Evolutionary conservation across 352 stramenopile species (phyloP).

Genomic region (Globisporangium lucens): DNA sequence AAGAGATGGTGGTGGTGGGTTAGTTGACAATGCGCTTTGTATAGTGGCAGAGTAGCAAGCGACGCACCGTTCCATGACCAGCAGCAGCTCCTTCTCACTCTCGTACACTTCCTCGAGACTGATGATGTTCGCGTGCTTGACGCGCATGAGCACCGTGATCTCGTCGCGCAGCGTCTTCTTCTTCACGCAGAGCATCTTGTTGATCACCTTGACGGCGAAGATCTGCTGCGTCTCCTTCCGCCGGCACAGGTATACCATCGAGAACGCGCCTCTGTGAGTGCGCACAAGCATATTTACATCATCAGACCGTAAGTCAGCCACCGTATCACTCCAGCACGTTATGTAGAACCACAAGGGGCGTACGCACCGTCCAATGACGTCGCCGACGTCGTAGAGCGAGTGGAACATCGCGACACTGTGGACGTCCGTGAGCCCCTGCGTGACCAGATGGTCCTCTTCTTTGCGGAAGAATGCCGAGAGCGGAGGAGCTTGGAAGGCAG

Average conservation of each 20-base stretch:
- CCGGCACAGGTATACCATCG: slow-evolving; percentile 82
- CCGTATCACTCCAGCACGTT: background rate
- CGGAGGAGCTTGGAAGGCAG: slow-evolving; percentile 77
- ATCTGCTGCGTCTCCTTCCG: slow-evolving; percentile 78
- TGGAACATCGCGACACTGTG: slow-evolving; percentile 85
- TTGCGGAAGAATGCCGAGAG: slow-evolving; percentile 88
- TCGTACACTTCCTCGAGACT: slow-evolving; percentile 85
- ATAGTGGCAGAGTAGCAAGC: background rate
- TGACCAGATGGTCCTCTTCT: slow-evolving; percentile 81
- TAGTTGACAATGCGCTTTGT: background rate
- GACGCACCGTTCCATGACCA: slow-evolving; percentile 82
- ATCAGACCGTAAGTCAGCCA: background rate
- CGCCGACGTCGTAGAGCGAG: slow-evolving; percentile 85
- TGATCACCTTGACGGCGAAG: slow-evolving; percentile 87
- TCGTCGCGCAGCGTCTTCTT: slow-evolving; percentile 86
- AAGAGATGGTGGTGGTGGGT: background rate
- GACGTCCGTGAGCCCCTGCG: slow-evolving; percentile 78
- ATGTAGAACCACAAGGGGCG: background rate
- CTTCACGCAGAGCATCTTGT: slow-evolving; percentile 84
- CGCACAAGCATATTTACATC: background rate
- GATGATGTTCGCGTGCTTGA: slow-evolving; percentile 88
- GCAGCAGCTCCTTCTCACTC: slow-evolving; percentile 82
- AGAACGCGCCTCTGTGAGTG: slow-evolving; percentile 57
- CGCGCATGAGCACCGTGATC: slow-evolving; percentile 80
- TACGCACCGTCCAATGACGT: slow-evolving; percentile 68